Percentiles rank a stretch among this genome's conserved stretches.
These are phyloP conservation scores for Intubia oerlemansii DNA, from an alignment of 2,329 filamentous ascomycete species.

Conservation along the genomic window DNA sequence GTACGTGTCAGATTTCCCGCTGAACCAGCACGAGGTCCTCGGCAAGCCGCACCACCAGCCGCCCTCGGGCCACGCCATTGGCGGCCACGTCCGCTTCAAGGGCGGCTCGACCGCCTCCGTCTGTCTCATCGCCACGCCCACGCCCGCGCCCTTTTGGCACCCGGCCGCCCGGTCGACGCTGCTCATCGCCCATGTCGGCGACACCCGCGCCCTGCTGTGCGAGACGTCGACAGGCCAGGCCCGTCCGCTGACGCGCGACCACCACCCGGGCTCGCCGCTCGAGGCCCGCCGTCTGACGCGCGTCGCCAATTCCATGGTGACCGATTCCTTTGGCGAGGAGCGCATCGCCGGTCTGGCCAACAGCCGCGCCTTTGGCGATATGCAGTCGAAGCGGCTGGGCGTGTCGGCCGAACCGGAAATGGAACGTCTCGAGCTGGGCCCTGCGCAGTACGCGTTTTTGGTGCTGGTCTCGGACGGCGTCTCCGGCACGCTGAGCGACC, in stretches of 20 bases:
- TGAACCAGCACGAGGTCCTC: constrained; percentile 72
- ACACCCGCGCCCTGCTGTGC: constrained; percentile 79
- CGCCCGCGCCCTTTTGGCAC: constrained; percentile 86
- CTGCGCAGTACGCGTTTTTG: constrained; percentile 75
- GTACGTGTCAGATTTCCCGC: constrained; percentile 48
- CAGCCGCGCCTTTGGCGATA: constrained; percentile 83
- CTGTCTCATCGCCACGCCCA: constrained; percentile 79
- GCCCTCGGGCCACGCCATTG: constrained; percentile 41
- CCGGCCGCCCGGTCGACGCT: constrained; percentile 68
- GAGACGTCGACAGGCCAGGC: constrained; percentile 65
- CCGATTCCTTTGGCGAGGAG: constrained; percentile 93
- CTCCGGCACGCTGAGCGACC: constrained; percentile 65
- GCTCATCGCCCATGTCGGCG: constrained; percentile 76
- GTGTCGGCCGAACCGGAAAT: constrained; percentile 90
- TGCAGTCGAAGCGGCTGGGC: constrained; percentile 75
- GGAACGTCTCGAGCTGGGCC: constrained; percentile 52
- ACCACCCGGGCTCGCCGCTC: constrained; percentile 72
- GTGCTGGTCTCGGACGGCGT: constrained; percentile 81
- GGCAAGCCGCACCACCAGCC: constrained; percentile 33
- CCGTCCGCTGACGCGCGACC: constrained; percentile 67
- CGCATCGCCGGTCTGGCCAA: constrained; percentile 87
- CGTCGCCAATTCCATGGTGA: constrained; percentile 57
- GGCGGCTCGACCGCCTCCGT: constrained; percentile 86
- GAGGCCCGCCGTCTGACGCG: constrained; percentile 69
- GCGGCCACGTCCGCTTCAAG: constrained; percentile 60